Evolutionary conservation across 768 basidiomycete genomes (phyloP).

Genomic region (Mycena vulgaris): DNA sequence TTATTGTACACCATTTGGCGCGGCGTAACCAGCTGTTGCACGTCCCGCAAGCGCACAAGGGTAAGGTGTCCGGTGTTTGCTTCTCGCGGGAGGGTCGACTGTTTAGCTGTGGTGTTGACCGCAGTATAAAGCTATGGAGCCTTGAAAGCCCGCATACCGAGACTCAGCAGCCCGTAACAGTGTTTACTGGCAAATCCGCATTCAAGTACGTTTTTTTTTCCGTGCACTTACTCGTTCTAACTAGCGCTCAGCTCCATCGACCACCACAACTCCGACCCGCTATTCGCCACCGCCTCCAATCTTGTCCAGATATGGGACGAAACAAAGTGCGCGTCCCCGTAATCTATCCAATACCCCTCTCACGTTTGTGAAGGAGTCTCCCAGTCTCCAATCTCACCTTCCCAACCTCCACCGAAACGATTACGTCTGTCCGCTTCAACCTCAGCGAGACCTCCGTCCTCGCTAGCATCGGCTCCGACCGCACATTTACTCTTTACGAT

Average conservation of each 20-base stretch:
- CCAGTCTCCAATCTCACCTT: slow-evolving; percentile 91
- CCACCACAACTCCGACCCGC: slow-evolving; percentile 89
- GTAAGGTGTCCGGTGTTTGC: slow-evolving; percentile 87
- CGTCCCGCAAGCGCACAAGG: slow-evolving; percentile 83
- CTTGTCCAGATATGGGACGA: slow-evolving; percentile 98
- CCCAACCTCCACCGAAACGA: slow-evolving; percentile 89
- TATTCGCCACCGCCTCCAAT: slow-evolving; percentile 96
- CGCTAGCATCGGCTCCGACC: slow-evolving; percentile 95
- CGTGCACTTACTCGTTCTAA: slow-evolving; percentile 25
- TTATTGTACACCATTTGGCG: slow-evolving; percentile 89
- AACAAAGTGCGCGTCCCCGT: slow-evolving; percentile 75
- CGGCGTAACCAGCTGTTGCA: slow-evolving; percentile 67
- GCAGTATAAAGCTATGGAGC: slow-evolving; percentile 88
- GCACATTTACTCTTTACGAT: slow-evolving; percentile 97
- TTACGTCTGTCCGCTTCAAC: slow-evolving; percentile 92
- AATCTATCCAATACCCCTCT: background rate
- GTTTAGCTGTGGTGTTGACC: slow-evolving; percentile 87
- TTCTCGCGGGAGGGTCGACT: slow-evolving; percentile 76
- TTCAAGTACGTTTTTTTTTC: slow-evolving; percentile 79
- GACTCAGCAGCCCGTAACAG: slow-evolving; percentile 72
- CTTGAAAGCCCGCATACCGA: slow-evolving; percentile 44
- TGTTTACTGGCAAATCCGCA: slow-evolving; percentile 88
- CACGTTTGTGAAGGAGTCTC: slow-evolving; percentile 69
- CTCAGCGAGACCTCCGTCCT: slow-evolving; percentile 94
- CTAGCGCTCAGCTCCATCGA: slow-evolving; percentile 81